These are phyloP conservation scores for Friedmanniomyces simplex DNA, from an alignment of 495 filamentous ascomycete species.

Conservation along the genomic window DNA sequence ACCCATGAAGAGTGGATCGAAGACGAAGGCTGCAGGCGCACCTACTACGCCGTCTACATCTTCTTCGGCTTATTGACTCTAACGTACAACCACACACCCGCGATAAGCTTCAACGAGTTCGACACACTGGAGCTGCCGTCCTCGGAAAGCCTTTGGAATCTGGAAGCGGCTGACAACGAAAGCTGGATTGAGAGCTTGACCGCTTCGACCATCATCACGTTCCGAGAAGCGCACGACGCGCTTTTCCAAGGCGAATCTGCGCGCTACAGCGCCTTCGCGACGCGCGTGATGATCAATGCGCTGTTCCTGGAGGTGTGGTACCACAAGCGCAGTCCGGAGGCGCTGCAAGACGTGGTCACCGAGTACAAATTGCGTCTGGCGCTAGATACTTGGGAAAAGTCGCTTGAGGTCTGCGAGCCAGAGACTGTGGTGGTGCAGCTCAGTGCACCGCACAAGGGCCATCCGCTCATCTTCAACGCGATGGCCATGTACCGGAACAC, in stretches of 20 bases:
- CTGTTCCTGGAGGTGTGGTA: constrained; percentile 98
- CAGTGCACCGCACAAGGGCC: constrained; percentile 92
- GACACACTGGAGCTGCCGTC: constrained; percentile 87
- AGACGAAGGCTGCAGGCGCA: constrained; percentile 91
- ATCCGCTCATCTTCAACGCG: constrained; percentile 96
- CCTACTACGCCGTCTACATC: constrained; percentile 98
- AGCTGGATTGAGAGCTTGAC: constrained; percentile 70
- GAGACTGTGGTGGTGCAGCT: constrained; percentile 84
- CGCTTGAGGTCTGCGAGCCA: constrained; percentile 84
- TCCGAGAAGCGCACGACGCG: constrained; percentile 86
- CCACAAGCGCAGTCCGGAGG: constrained; percentile 93
- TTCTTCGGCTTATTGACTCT: constrained; percentile 95
- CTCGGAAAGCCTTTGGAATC: constrained; percentile 89
- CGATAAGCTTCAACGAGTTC: constrained; percentile 96
- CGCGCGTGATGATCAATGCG: constrained; percentile 97
- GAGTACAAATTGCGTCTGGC: constrained; percentile 97
- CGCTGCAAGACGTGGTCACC: constrained; percentile 89
- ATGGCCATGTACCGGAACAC: constrained; percentile 96
- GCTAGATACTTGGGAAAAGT: constrained; percentile 95
- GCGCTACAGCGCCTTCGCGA: constrained; percentile 94
- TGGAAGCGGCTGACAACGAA: constrained; percentile 67
- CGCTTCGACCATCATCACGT: constrained; percentile 62
- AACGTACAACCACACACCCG: constrained; percentile 95
- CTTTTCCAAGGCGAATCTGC: constrained; percentile 87
- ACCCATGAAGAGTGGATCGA: constrained; percentile 90